These are phyloP conservation scores for Trypanosoma scelopori DNA, from an alignment of 208 protist species.

Conservation along the genomic window DNA sequence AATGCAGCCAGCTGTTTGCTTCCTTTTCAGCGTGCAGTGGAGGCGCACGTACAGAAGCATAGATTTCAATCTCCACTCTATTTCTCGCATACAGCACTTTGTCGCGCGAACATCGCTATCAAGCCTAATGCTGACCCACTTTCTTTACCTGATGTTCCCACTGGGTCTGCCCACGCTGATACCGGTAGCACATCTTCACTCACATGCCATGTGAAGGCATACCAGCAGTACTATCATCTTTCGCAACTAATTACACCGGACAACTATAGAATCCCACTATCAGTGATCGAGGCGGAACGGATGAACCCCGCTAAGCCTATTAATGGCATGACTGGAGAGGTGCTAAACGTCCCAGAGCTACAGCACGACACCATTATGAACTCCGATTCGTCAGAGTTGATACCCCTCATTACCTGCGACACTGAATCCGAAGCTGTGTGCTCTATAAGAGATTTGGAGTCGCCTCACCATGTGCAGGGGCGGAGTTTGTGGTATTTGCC, in stretches of 20 bases:
- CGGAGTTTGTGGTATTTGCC: conserved; percentile 71
- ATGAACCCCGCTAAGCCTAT: conserved; percentile 42
- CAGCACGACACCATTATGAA: conserved; percentile 31
- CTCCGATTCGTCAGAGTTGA: conserved; percentile 14
- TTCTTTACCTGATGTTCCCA: neutral
- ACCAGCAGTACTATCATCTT: conserved; percentile 72
- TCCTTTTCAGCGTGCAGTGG: conserved; percentile 16
- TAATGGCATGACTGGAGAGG: conserved; percentile 48
- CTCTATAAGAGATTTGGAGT: conserved; percentile 21
- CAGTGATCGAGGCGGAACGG: conserved; percentile 45
- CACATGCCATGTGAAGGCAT: neutral
- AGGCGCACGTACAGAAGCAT: conserved; percentile 36
- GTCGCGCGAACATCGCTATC: conserved; percentile 24
- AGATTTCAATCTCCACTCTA: conserved; percentile 53
- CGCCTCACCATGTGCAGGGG: conserved; percentile 12
- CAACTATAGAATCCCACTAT: conserved; percentile 37
- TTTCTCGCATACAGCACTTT: conserved; percentile 30
- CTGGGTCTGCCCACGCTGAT: neutral
- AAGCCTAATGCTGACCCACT: conserved; percentile 33
- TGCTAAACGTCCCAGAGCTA: conserved; percentile 36
- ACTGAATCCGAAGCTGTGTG: neutral
- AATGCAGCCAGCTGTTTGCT: no score
- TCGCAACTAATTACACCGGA: conserved; percentile 62
- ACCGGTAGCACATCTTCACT: neutral
- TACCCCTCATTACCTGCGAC: conserved; percentile 13